A percentile compares a stretch with the other conserved stretches of the same genome.
Evolutionary conservation across 805 yeast species (phyloP).

Genomic region (Nakazawaea anatomiae): DNA sequence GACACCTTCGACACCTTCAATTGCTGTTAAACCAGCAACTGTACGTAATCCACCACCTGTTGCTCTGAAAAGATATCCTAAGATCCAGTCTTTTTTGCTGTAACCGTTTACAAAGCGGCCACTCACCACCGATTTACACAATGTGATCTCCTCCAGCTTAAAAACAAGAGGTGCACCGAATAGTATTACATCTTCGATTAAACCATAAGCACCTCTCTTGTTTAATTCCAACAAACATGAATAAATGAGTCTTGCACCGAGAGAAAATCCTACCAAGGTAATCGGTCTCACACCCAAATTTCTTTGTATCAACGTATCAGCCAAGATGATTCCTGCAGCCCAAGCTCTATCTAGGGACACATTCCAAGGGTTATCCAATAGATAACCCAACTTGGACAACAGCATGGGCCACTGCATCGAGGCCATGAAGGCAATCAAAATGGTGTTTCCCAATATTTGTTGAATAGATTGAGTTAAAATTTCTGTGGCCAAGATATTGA

Average conservation of each 20-base stretch:
- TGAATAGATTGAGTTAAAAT: constrained; percentile 90
- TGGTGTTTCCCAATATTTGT: constrained; percentile 89
- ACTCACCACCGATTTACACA: constrained; percentile 81
- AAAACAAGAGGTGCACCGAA: constrained; percentile 88
- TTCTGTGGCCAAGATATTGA: constrained; percentile 87
- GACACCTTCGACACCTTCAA: constrained; percentile 56
- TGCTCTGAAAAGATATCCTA: constrained; percentile 92
- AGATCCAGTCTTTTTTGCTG: constrained; percentile 90
- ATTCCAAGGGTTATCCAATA: constrained; percentile 96
- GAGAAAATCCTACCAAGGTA: constrained; percentile 86
- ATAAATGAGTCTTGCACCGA: constrained; percentile 88
- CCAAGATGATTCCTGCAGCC: constrained; percentile 88
- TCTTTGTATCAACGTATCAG: constrained; percentile 82
- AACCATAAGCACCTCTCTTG: constrained; percentile 77
- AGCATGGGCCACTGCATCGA: constrained; percentile 92
- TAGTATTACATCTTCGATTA: constrained; percentile 80
- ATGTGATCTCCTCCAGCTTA: constrained; percentile 66
- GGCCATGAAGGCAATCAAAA: constrained; percentile 84
- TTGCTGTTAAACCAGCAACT: constrained; percentile 86
- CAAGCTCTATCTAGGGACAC: constrained; percentile 96
- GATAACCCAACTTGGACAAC: constrained; percentile 78
- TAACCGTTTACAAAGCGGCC: constrained; percentile 89
- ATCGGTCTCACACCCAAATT: constrained; percentile 91
- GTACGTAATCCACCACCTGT: constrained; percentile 89
- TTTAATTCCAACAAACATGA: constrained; percentile 87